Evolutionary conservation across 208 protist genomes (phyloP), one percentile per base, ranked within the genome.

Genomic region (Borovskyia barvae): DNA sequence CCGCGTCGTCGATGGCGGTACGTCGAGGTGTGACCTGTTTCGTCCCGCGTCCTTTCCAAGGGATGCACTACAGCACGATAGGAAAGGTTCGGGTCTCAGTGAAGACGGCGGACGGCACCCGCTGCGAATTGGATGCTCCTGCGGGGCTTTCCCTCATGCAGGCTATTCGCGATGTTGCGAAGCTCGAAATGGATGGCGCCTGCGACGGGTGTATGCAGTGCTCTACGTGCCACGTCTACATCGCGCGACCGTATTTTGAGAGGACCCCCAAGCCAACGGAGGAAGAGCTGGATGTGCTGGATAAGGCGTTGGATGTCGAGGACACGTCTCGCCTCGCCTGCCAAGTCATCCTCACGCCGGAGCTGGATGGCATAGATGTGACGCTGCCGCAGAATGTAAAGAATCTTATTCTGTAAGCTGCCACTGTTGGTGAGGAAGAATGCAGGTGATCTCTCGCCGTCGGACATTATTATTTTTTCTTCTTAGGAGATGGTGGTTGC

Each of bases 161-260:
- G 12, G 78, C 91, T 7, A 83, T 96, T 28, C 92, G 97, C 32
- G 85, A 87, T 9, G 60, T 84, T n/a, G 94, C 93, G 42, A 79
- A 86, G 53, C 63, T 98, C 9, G 94, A 98, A 56, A 83, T 98
- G 45, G 94, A 98, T 33, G 94, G 87, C 1, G 92, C 96, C 14
- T 98, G 94, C 62, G 96, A 98, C 32, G 85, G 85, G 24, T 95
- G 91, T 36, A 79, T 90, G 43, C 88, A 96, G 52, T 98, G 97
- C 64, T 93, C 82, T 30, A 98, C 97, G 5, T 98, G 97, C 66
- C 96, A 98, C 52, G 91, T 98, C 9, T 86, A 97, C 49, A 45
- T 98, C 25, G 75, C 94, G 32, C 51, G 73, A 46, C 72, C 79
- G 42, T 70, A 61, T 50, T 98, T 83, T 55, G 75, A 94, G 50